phyloP scores from a whole-genome alignment of 306 rosid species.

The Morella rubra region DNA sequence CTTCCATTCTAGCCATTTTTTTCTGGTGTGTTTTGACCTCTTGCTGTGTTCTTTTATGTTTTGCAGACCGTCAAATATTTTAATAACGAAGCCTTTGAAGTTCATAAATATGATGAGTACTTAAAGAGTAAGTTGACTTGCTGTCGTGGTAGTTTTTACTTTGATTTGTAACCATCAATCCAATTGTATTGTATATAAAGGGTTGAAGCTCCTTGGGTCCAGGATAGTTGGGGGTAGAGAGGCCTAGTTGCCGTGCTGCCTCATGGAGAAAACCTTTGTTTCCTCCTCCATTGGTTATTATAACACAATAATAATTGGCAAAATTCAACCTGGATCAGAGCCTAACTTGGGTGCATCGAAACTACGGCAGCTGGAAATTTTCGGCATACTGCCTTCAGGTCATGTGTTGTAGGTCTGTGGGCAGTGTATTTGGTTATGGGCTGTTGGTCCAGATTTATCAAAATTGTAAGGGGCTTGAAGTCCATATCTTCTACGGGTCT shows the following conservation, averaged over 20 bases:
- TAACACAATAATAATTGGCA: neutral
- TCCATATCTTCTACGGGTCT: too few relatives aligned
- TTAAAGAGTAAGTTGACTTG: conserved; percentile 70
- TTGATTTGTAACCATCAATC: neutral
- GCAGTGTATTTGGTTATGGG: too few relatives aligned
- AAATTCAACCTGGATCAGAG: neutral
- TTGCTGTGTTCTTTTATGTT: conserved; percentile 18
- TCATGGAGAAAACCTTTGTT: neutral
- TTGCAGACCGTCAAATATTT: conserved; percentile 93
- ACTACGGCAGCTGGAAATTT: too few relatives aligned
- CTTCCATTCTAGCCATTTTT: neutral
- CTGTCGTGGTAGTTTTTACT: conserved; percentile 16
- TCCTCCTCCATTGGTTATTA: neutral
- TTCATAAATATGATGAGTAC: conserved; percentile 70
- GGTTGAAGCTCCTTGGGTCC: neutral
- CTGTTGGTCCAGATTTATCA: too few relatives aligned
- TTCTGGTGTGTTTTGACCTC: neutral
- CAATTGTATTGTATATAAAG: neutral
- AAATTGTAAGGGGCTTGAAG: too few relatives aligned
- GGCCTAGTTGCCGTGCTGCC: conserved; percentile 2
- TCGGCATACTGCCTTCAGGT: too few relatives aligned
- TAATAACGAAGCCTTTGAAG: conserved; percentile 86
- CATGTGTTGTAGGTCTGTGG: too few relatives aligned
- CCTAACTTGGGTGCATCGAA: neutral
- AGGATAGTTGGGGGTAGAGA: neutral